Percentiles rank a stretch among this genome's conserved stretches.
These are phyloP conservation scores for Lyophyllum shimeji DNA, from an alignment of 768 basidiomycete species.

Conservation along the genomic window DNA sequence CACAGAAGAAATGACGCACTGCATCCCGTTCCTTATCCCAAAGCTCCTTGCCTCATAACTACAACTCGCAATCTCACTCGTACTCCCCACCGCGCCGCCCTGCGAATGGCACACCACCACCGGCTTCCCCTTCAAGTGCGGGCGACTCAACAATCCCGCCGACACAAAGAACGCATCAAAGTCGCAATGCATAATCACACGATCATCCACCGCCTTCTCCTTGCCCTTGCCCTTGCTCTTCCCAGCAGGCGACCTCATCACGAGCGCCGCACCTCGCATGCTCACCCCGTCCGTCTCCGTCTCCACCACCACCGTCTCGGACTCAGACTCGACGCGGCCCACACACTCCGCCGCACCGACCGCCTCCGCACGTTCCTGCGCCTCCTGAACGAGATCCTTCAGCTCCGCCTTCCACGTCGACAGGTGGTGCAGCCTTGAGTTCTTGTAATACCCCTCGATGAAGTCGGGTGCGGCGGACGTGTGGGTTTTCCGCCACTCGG, in stretches of 20 bases:
- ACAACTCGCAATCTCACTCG: constrained; percentile 92
- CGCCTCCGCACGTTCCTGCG: constrained; percentile 68
- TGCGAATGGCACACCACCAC: constrained; percentile 96
- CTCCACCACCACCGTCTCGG: too few relatives aligned
- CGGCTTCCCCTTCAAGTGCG: constrained; percentile 83
- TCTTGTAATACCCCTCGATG: constrained; percentile 79
- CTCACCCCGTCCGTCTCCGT: constrained; percentile 37
- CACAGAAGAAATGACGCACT: constrained; percentile 50
- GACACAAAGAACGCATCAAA: constrained; percentile 98
- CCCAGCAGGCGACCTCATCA: constrained; percentile 47
- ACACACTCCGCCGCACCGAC: constrained; percentile 22
- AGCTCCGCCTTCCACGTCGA: constrained; percentile 93
- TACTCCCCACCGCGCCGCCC: constrained; percentile 74
- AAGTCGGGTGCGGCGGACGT: constrained; percentile 87
- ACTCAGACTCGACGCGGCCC: constrained; percentile 31
- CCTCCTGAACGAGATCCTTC: constrained; percentile 72
- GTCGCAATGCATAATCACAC: constrained; percentile 88
- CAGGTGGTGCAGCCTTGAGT: constrained; percentile 91
- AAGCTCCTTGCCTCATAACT: constrained; percentile 91
- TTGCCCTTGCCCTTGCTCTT: constrained; percentile 57
- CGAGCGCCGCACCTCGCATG: constrained; percentile 52
- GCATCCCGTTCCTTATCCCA: constrained; percentile 95
- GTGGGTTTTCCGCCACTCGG: constrained; percentile 84
- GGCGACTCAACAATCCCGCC: constrained; percentile 78
- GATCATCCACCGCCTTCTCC: constrained; percentile 52